Base-by-base conservation (phyloP, 2,329 filamentous ascomycete species). In the Botrytis galanthina region DNA sequence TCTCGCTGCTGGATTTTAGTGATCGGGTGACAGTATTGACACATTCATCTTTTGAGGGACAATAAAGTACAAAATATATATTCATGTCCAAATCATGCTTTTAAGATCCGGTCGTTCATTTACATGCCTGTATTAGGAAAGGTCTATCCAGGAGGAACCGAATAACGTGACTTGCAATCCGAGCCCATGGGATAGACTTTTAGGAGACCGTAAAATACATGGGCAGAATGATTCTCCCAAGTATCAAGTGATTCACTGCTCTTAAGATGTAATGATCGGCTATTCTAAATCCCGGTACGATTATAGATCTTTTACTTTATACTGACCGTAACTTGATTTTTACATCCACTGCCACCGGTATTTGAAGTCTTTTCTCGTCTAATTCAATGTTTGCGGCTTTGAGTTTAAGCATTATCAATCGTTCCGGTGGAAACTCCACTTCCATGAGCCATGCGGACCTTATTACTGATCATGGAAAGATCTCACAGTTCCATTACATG, bases 351-450 rank as follows among this genome's bases (percentile, higher is more conserved):
- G 6, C n/a, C 51, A 29, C 14, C 7, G 18, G 9, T 62, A 8
- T 18, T 3, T n/a, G 14, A 3, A 42, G 16, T 42, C 7, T 6
- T 9, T 26, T 39, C 35, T 42, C 60, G 37, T 62, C 22, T 62
- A 62, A 39, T n/a, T 9, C 3, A 42, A 37, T 9, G 14, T 9
- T n/a, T 18, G 8, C 35, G 16, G 22, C 22, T 16, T 26, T 3
- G 12, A 42, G 16, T 39, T n/a, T 18, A 18, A 42, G 7, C 35
- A 16, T 39, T 20, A n/a, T 5, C 37, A 18, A 9, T 2, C 7
- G 6, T 4, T 18, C 7, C 8, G 0, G 14, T 22, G 29, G 3
- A 1, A 16, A 48, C 14, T 10, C 4, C 2, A 10, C 9, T 48
- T 26, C 20, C 8, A 9, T 14, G 9, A 2, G 18, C 18, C n/a